These are phyloP conservation scores for Xerocomus spinulosus DNA, from an alignment of 768 basidiomycete genomes.

Conservation along the genomic window DNA sequence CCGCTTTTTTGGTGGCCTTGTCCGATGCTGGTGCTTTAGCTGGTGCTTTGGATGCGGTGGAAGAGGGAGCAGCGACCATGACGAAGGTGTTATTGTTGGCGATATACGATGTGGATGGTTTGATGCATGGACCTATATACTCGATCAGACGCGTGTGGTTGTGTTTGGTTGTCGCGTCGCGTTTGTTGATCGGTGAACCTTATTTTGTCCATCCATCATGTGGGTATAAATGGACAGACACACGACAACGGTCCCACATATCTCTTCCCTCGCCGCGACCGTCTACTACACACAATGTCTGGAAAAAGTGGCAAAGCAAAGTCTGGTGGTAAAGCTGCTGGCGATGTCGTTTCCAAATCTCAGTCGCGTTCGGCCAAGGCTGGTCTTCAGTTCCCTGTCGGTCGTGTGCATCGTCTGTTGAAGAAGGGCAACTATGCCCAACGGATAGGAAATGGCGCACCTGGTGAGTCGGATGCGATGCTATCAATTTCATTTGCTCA, in stretches of 20 bases:
- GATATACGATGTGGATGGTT: conserved; percentile 7
- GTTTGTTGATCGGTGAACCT: conserved; percentile 38
- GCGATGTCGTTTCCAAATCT: conserved; percentile 30
- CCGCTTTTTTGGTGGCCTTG: conserved; percentile 48
- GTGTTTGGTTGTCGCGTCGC: conserved; percentile 37
- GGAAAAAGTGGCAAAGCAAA: conserved; percentile 54
- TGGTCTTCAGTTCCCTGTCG: conserved; percentile 48
- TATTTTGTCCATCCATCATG: conserved; percentile 20
- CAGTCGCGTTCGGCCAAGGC: conserved; percentile 39
- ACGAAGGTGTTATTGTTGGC: conserved; percentile 11
- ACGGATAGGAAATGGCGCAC: conserved; percentile 54
- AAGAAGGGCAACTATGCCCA: conserved; percentile 58
- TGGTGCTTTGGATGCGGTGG: conserved; percentile 39
- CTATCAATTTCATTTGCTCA: neutral
- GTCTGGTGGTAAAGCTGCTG: conserved; percentile 60
- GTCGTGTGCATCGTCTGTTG: conserved; percentile 57
- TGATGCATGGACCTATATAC: conserved; percentile 15
- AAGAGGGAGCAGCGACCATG: conserved; percentile 61
- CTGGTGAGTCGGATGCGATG: conserved; percentile 24
- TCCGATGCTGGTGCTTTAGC: conserved; percentile 37
- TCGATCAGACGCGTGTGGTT: conserved; percentile 33
- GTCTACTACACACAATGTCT: conserved; percentile 28
- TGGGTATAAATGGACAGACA: conserved; percentile 30
- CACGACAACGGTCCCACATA: conserved; percentile 5
- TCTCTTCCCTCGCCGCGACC: conserved; percentile 1